Evolutionary conservation across 1,139 yeast genomes (phyloP).

Genomic region (Protomyces gravidus): DNA sequence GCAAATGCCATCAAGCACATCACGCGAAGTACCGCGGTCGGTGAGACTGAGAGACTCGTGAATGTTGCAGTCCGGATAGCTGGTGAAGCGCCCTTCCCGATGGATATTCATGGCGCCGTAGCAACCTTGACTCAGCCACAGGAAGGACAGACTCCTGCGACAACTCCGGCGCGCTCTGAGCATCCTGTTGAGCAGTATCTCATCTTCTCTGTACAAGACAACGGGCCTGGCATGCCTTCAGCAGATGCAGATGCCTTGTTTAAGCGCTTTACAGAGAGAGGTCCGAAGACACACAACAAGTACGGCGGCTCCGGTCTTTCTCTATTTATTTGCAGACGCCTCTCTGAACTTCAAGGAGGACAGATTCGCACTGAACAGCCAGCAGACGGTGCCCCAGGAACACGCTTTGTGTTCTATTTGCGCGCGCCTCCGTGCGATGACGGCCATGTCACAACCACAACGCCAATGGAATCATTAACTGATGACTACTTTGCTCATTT

Average conservation of each 20-base stretch:
- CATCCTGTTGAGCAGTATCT: neutral
- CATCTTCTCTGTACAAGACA: conserved; percentile 15
- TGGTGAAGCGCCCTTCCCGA: neutral
- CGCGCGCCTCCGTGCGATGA: conserved; percentile 12
- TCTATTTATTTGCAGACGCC: conserved; percentile 33
- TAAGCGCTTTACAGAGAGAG: conserved; percentile 33
- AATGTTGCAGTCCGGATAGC: neutral
- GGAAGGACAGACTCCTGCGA: neutral
- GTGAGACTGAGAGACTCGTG: neutral
- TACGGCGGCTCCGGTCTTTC: conserved; percentile 35
- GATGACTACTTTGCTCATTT: conserved; percentile 3
- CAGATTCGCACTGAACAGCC: conserved; percentile 30
- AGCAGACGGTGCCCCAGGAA: conserved; percentile 31
- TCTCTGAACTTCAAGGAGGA: conserved; percentile 35
- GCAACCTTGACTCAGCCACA: neutral
- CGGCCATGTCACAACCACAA: neutral
- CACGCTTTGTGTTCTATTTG: conserved; percentile 33
- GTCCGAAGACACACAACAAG: conserved; percentile 34
- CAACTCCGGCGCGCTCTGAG: neutral
- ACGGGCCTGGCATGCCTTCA: conserved; percentile 19
- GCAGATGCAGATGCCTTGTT: conserved; percentile 22
- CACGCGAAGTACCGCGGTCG: neutral
- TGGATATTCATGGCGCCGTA: neutral
- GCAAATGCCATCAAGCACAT: conserved; percentile 25
- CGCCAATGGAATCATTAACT: neutral